Conservation (phyloP, 306 rosid genomes). For the Cucumis sativus region Cucumber_9930_V3 NC_026661.2:1111001-1111500, state of each 20-base stretch:
- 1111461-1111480: constrained; percentile 66
- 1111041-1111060: neutral
- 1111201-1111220: constrained; percentile 25
- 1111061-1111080: neutral
- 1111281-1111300: constrained; percentile 37
- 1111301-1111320: constrained; percentile 33
- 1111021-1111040: neutral
- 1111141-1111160: neutral
- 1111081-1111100: neutral
- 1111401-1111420: constrained; percentile 31
- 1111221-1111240: constrained; percentile 19
- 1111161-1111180: neutral
- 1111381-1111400: constrained; percentile 31
- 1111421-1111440: constrained; percentile 57
- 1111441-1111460: constrained; percentile 53
- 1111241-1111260: neutral
- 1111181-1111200: neutral
- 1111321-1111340: constrained; percentile 36
- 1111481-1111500: constrained; percentile 64
- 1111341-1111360: constrained; percentile 42
- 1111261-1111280: constrained; percentile 23
- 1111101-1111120: neutral
- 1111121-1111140: neutral
- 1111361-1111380: constrained; percentile 25
- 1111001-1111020: neutral